Evolutionary conservation across 441 rosid genomes (phyloP), one percentile per base, ranked within the genome.

Genomic region (Populus hybrid): DNA sequence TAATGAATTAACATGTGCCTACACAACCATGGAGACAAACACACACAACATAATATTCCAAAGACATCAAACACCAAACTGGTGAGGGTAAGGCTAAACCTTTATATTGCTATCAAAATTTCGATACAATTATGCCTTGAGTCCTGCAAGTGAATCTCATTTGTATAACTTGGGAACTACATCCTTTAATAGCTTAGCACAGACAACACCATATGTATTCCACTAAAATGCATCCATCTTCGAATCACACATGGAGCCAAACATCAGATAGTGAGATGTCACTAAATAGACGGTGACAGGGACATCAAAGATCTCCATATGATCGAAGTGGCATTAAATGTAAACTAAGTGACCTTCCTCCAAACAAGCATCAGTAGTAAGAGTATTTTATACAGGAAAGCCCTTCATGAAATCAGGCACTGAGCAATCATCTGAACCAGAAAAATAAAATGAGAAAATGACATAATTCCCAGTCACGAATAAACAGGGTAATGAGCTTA

Each of bases 401-500:
- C 24, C 21, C 54, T 65, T 69, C 61, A 36, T 50, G 26, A 38
- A 67, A 32, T 50, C 20, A 11, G 38, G 28, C n/a, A 36, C 23
- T 5, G 24, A 36, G 16, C 30, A 75, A 50, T 70, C 18, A 79
- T 24, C n/a, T 26, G 21, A 67, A 72, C 38, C 74, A 65, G 63
- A 28, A 71, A 35, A 40, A 20, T 36, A 38, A 65, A 68, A 23
- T 21, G 23, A 20, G 9, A 71, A 34, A 66, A 76, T 20, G 67
- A 10, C 10, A 10, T 57, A 8, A 6, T n/a, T 67, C 59, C 10
- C n/a, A 65, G 69, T 73, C 28, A 34, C 40, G 32, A 38, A 40
- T 38, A 71, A 77, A 77, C 34, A 34, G 59, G 54, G 67, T 40
- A 65, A 57, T 67, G 50, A 68, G 21, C 73, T 79, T 83, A 89